Evolutionary conservation across 805 yeast species (phyloP), one percentile per base, ranked within the genome.

Genomic region (Kodamaea sagamina): DNA sequence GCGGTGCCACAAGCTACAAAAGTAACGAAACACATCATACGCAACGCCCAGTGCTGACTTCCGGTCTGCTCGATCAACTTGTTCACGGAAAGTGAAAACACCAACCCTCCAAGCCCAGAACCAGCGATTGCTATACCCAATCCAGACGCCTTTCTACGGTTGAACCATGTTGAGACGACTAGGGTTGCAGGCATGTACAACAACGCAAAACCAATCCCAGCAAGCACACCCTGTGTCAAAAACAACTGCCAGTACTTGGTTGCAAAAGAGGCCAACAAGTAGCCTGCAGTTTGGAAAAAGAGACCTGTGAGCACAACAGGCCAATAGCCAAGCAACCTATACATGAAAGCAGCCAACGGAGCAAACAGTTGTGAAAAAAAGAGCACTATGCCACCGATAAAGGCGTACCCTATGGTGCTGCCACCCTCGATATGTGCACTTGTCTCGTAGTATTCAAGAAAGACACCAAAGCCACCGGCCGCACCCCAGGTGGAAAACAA

Each of bases 391-490:
- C 75, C 71, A 1, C 86, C 86, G 28, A 80, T 74, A 11, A 78
- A 61, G 10, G 88, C 86, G 57, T 75, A 85, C 47, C 81, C 86
- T 43, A 77, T 62, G 41, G 74, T 74, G 1, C 71, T 57, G 1
- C 82, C 75, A 39, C 72, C 67, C 32, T 75, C 77, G 42, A 69
- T 68, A n/a, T 78, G 63, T 10, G 66, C 63, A 41, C 74, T 57
- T 36, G 74, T 71, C 7, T 74, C 49, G 49, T 80, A 81, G 53
- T 72, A 77, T 28, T 73, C 64, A 42, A 79, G 74, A 52, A 77
- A 81, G 4, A 79, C 77, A 22, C 85, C 86, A 58, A 65, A 81
- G 2, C 78, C 67, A 29, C 81, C 77, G 44, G 75, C 75, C 61
- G 79, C 67, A n/a, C 87, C 86, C 72, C 77, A 80, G 0, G 82